Conservation (phyloP, 2,329 filamentous ascomycete species). For the Tolypocladium nubicola region DNA sequence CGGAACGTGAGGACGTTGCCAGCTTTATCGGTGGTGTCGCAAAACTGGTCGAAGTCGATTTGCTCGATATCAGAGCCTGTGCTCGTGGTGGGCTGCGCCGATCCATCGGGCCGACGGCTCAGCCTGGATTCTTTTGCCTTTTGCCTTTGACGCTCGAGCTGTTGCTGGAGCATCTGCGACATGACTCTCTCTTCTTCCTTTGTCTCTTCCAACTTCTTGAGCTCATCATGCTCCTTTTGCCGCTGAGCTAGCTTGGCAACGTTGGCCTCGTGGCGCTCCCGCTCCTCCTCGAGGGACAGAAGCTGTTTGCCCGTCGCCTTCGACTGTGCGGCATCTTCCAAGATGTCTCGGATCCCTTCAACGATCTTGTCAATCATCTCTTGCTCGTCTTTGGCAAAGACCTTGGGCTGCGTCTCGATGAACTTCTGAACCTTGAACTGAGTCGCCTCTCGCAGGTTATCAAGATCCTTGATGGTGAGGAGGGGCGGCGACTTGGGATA, state of each 20-base stretch:
- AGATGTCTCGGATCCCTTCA: slow-evolving; percentile 58
- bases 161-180: slow-evolving; percentile 60
- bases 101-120: slow-evolving; percentile 39
- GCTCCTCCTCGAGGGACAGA: slow-evolving; percentile 81
- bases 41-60: slow-evolving; percentile 57
- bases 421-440: slow-evolving; percentile 59
- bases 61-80: slow-evolving; percentile 17
- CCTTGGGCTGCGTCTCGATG: slow-evolving; percentile 46
- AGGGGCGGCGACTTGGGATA: slow-evolving; percentile 80
- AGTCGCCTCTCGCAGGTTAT: slow-evolving; percentile 58
- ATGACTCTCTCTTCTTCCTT: slow-evolving; percentile 61
- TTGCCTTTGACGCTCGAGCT: slow-evolving; percentile 56
- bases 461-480: slow-evolving; percentile 54
- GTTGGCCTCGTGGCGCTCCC: slow-evolving; percentile 69
- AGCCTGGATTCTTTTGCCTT: slow-evolving; percentile 54
- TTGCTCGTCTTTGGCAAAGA: slow-evolving; percentile 40
- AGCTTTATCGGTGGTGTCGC: slow-evolving; percentile 50
- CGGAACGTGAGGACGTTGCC: slow-evolving; percentile 59
- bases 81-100: slow-evolving; percentile 15
- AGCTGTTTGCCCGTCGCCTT: slow-evolving; percentile 66
- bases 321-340: slow-evolving; percentile 77
- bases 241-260: slow-evolving; percentile 50
- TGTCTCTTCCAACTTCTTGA: slow-evolving; percentile 43
- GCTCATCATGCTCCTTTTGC: slow-evolving; percentile 41
- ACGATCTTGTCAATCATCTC: slow-evolving; percentile 57